Evolutionary conservation across 202 grass and related monocot genomes (phyloP).

Genomic region (Carex sylvatica): DNA sequence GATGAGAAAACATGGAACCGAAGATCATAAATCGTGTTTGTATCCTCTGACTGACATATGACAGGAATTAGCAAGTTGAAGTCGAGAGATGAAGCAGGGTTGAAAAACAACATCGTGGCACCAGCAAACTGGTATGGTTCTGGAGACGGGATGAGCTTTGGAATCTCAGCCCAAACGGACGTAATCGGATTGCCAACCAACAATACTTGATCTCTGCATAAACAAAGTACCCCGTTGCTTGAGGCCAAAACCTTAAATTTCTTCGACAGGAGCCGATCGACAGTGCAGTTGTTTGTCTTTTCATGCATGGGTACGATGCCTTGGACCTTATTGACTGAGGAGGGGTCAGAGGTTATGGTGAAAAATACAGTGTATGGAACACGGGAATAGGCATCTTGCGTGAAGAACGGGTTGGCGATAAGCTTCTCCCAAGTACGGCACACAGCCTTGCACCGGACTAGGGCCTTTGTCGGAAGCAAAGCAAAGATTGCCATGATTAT

Average conservation of each 20-base stretch:
- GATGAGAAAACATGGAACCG: conserved; percentile 9
- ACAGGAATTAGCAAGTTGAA: not conserved
- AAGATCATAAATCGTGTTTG: not conserved
- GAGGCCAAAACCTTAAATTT: conserved; percentile 4
- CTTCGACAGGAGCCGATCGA: not conserved
- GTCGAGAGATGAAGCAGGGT: not conserved
- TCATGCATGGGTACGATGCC: not conserved
- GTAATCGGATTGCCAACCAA: conserved; percentile 14
- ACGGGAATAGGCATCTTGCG: not conserved
- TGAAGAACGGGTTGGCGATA: not conserved
- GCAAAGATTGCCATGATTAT: not conserved
- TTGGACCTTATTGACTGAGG: not conserved
- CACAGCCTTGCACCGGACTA: not conserved
- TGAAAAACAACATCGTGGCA: not conserved
- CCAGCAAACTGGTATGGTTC: not conserved
- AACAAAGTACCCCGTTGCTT: not conserved
- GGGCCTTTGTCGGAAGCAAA: not conserved
- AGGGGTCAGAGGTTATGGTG: conserved; percentile 2
- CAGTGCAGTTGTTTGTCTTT: not conserved
- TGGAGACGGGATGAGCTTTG: not conserved
- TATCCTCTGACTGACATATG: not conserved
- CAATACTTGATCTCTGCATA: not conserved
- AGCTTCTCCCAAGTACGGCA: conserved; percentile 3
- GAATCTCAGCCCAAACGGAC: conserved; percentile 7
- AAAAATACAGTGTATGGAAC: not conserved